These are phyloP conservation scores for Dioszegia hungarica DNA, from an alignment of 768 basidiomycete genomes.

Conservation along the genomic window DNA sequence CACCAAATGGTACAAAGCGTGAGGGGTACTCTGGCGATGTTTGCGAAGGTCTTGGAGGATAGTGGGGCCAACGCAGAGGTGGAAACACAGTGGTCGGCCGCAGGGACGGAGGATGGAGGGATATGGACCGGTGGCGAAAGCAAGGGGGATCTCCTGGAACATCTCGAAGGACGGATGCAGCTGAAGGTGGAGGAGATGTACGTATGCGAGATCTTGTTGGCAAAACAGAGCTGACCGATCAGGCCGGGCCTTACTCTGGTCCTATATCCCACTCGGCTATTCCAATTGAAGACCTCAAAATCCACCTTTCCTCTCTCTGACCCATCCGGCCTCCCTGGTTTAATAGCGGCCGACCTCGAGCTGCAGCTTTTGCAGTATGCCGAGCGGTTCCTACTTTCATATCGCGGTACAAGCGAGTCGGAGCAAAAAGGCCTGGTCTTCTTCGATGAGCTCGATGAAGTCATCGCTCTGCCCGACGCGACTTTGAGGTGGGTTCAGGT, in stretches of 20 bases:
- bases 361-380: conserved; percentile 15
- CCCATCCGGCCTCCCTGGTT: no score
- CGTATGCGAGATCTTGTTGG: no score
- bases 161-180: conserved; percentile 5
- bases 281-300: conserved; percentile 11
- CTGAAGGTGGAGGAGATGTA: conserved; percentile 11
- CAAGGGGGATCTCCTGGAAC: neutral
- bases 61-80: conserved; percentile 11
- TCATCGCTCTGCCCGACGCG: neutral
- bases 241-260: conserved; percentile 22
- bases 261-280: conserved; percentile 3
- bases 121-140: neutral
- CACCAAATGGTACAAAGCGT: conserved; percentile 5
- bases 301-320: conserved; percentile 30
- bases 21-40: conserved; percentile 10
- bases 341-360: no score
- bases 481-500: neutral
- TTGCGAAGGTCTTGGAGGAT: conserved; percentile 9
- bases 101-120: neutral
- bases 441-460: conserved; percentile 15
- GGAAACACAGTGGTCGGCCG: neutral
- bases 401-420: neutral
- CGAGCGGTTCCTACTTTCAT: neutral
- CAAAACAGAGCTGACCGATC: neutral
- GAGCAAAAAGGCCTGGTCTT: neutral